Evolutionary conservation across 2,329 filamentous ascomycete species (phyloP).

Genomic region (Phoma sp.): DNA sequence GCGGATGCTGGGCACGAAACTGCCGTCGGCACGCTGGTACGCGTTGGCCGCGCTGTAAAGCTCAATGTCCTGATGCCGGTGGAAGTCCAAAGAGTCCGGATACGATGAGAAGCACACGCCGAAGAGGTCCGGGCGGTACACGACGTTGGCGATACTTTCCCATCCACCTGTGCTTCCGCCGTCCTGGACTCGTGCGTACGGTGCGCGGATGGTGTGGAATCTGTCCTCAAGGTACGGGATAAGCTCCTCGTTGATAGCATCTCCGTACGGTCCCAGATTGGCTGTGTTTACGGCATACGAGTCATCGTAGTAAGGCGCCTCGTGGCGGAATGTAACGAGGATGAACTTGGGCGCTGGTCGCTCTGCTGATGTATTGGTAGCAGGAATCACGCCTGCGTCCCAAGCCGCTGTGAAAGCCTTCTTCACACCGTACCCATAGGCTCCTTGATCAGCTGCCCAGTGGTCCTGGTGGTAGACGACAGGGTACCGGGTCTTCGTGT

Average conservation of each 20-base stretch:
- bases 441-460: slow-evolving; percentile 35
- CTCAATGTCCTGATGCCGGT: slow-evolving; percentile 47
- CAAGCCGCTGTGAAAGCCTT: slow-evolving; percentile 34
- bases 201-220: slow-evolving; percentile 46
- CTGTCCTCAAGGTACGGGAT: slow-evolving; percentile 43
- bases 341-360: slow-evolving; percentile 47
- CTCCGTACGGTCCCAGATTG: slow-evolving; percentile 49
- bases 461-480: slow-evolving; percentile 48
- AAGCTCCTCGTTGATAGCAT: slow-evolving; percentile 51
- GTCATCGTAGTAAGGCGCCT: slow-evolving; percentile 49
- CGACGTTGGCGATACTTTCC: slow-evolving; percentile 45
- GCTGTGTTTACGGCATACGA: slow-evolving; percentile 50
- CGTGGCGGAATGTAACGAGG: slow-evolving; percentile 48
- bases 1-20: slow-evolving; percentile 41
- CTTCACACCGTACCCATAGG: slow-evolving; percentile 28
- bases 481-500: slow-evolving; percentile 42
- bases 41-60: slow-evolving; percentile 44
- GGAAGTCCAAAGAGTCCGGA: slow-evolving; percentile 48
- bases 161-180: slow-evolving; percentile 50
- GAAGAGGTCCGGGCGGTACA: slow-evolving; percentile 49
- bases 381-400: slow-evolving; percentile 42
- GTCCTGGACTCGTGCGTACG: slow-evolving; percentile 48
- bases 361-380: slow-evolving; percentile 28
- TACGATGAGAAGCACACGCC: slow-evolving; percentile 48
- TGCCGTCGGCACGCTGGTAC: slow-evolving; percentile 37